Evolutionary conservation across 148 eudicot species (phyloP), one percentile per base, ranked within the genome.

Genomic region (Camellia lanceoleosa): DNA sequence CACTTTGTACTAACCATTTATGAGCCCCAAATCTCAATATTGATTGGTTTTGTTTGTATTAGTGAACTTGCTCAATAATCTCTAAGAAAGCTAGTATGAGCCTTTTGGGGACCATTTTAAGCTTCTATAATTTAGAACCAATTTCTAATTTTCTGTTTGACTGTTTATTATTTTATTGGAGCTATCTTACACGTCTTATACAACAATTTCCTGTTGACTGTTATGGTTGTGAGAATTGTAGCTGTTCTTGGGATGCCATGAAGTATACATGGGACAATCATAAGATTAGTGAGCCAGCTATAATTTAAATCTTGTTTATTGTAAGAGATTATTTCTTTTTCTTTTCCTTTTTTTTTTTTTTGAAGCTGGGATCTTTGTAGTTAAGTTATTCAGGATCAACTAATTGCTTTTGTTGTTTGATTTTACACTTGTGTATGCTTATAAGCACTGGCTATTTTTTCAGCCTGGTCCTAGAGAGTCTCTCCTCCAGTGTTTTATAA

Each of bases 391-490:
- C 41, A 74, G 10, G 49, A 58, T 38, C 12, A 59, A 38, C 51
- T 15, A 58, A 23, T 58, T 74, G 11, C 41, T 74, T 38, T 46
- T 7, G 6, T 74, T 15, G 3, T 59, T 19, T 51, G 60, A 62
- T 76, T 61, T 54, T 49, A 14, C 38, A 14, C 76, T 30, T 5
- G 11, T 49, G 60, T 55, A 13, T 14, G 30, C 60, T 65, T 16
- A 23, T 77, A 51, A 66, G 30, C 8, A 4, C 10, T 59, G 9
- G 20, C 54, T 30, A 71, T 55, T 43, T 84, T 84, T 85, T 83
- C 93, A 93, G 98, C 94, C 96, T 79, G 96, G 94, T 78, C 96
- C 98, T n/a, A 86, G 91, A 84, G 92, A 92, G 8, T 69, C 83
- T 77, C 80, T 83, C 46, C 65, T 91, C 76, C 87, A 87, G 82